Conservation (phyloP, 768 basidiomycete species). For the Boletus insuetus region DNA sequence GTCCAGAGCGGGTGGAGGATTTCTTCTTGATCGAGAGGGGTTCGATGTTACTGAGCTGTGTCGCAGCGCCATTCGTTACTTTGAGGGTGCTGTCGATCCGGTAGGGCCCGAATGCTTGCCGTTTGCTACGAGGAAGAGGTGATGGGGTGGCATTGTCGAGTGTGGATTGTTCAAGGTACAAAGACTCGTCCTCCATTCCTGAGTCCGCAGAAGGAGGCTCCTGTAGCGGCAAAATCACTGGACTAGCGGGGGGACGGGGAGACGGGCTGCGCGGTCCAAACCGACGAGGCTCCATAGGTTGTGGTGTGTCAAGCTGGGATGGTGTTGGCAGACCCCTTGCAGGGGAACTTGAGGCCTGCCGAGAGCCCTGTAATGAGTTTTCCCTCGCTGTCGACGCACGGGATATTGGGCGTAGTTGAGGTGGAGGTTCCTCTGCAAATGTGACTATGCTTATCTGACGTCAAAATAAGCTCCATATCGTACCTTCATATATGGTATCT, state of each 20-base stretch:
- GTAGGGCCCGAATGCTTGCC: slow-evolving; percentile 59
- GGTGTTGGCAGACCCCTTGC: slow-evolving; percentile 26
- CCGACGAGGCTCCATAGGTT: slow-evolving; percentile 57
- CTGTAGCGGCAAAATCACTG: slow-evolving; percentile 16
- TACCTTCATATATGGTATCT: slow-evolving; percentile 79
- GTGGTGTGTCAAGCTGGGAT: slow-evolving; percentile 45
- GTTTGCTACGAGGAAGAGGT: slow-evolving; percentile 67
- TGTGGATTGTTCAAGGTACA: slow-evolving; percentile 21
- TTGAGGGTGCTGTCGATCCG: slow-evolving; percentile 58
- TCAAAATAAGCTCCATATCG: slow-evolving; percentile 12
- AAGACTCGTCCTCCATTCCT: slow-evolving; percentile 42
- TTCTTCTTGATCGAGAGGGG: slow-evolving; percentile 88
- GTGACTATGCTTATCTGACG: slow-evolving; percentile 1
- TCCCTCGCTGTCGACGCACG: slow-evolving; percentile 44
- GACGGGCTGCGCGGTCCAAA: slow-evolving; percentile 76
- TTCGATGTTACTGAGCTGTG: slow-evolving; percentile 51
- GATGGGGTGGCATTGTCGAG: slow-evolving; percentile 37
- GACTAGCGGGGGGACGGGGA: slow-evolving; percentile 55
- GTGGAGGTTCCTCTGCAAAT: slow-evolving; percentile 57
- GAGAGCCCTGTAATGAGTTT: slow-evolving; percentile 46
- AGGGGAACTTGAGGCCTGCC: slow-evolving; percentile 42
- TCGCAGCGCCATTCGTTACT: slow-evolving; percentile 30
- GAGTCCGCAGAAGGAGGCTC: slow-evolving; percentile 46
- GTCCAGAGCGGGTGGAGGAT: slow-evolving; percentile 52
- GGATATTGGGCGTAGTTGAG: slow-evolving; percentile 52